Percentiles rank a stretch among this genome's conserved stretches.
Conservation (phyloP, 805 yeast genomes). For the Cyberlindnera misumaiensis region DNA sequence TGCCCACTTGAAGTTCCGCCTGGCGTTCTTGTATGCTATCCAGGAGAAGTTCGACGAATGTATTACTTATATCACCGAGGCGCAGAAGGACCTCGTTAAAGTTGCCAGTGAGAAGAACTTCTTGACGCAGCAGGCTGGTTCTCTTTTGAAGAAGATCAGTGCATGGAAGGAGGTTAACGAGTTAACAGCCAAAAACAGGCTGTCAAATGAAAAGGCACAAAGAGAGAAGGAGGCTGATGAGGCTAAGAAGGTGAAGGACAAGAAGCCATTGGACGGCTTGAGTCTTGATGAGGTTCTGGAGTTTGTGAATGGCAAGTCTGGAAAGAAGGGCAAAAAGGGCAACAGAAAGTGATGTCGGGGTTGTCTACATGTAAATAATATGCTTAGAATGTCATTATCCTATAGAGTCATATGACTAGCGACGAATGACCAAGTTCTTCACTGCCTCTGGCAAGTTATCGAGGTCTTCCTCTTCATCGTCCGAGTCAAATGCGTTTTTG, state of each 20-base stretch:
- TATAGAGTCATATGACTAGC: not conserved
- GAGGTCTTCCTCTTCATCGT: conserved; percentile 20
- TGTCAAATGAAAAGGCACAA: conserved; percentile 23
- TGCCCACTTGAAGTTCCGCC: conserved; percentile 62
- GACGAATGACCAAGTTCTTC: conserved; percentile 19
- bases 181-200: conserved; percentile 31
- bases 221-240: conserved; percentile 19
- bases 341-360: not conserved
- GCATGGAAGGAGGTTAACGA: conserved; percentile 40
- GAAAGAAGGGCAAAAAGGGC: conserved; percentile 18
- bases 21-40: conserved; percentile 53
- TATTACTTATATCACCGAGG: conserved; percentile 43
- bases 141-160: conserved; percentile 54
- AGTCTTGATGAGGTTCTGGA: conserved; percentile 67
- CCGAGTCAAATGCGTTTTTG: conserved; percentile 20
- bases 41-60: conserved; percentile 49
- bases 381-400: too few relatives aligned
- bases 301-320: conserved; percentile 40
- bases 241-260: conserved; percentile 1
- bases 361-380: too few relatives aligned
- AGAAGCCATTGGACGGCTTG: conserved; percentile 41
- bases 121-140: conserved; percentile 59
- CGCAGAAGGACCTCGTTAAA: conserved; percentile 49
- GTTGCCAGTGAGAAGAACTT: conserved; percentile 63
- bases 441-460: conserved; percentile 23